These are phyloP conservation scores for Chloris gayana DNA, from an alignment of 176 grass and related monocot species.

Conservation along the genomic window DNA sequence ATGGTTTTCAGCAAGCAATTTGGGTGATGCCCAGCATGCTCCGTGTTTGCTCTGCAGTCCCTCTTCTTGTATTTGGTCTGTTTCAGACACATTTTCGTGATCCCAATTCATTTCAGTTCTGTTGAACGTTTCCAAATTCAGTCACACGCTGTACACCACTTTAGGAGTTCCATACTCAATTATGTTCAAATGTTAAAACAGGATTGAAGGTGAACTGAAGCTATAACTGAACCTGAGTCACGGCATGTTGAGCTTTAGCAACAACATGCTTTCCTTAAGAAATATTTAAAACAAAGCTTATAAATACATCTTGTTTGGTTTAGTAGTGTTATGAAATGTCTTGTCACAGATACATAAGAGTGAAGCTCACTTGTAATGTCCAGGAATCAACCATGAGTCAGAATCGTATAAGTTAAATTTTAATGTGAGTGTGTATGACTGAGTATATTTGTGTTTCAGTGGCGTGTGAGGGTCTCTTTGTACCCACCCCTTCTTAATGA, in stretches of 20 bases:
- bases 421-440: too few species aligned
- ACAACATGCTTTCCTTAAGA: not conserved
- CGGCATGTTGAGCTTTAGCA: slow-evolving; percentile 9
- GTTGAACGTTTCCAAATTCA: not conserved
- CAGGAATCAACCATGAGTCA: not conserved
- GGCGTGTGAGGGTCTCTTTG: too few species aligned
- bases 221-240: not conserved
- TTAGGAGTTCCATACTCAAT: not conserved
- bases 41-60: not conserved
- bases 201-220: not conserved
- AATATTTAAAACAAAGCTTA: too few species aligned
- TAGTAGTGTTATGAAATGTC: not conserved
- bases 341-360: not conserved
- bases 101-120: not conserved
- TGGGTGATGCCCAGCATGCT: not conserved
- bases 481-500: too few species aligned
- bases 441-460: too few species aligned
- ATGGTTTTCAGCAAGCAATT: not conserved
- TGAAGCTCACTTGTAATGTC: not conserved
- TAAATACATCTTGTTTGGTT: not conserved
- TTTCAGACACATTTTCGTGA: not conserved
- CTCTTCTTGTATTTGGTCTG: not conserved
- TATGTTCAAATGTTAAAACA: not conserved
- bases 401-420: not conserved
- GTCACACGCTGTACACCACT: not conserved